Evolutionary conservation across 345 rosid species (phyloP).

Genomic region (Euphorbia tirucalli): DNA sequence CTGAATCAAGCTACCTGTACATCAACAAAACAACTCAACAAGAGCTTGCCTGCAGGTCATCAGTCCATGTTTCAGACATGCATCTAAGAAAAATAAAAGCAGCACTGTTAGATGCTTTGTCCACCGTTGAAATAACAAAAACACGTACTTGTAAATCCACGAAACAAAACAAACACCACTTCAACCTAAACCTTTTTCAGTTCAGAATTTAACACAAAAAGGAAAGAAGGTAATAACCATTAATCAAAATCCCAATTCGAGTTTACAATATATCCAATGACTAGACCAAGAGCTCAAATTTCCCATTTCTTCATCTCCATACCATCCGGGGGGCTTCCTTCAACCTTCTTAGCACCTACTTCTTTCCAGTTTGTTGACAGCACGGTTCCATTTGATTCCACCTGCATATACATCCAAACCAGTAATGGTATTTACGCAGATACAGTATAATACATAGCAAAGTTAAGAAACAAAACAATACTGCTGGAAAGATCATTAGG

Average conservation of each 20-base stretch:
- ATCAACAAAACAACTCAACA: not conserved
- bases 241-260: not conserved
- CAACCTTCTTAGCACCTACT: slow-evolving; percentile 75
- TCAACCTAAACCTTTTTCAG: not conserved
- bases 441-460: not conserved
- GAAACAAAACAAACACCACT: not conserved
- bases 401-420: slow-evolving; percentile 35
- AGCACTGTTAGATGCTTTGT: no score
- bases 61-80: not conserved
- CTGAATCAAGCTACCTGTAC: not conserved
- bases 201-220: not conserved
- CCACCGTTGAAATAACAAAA: not conserved
- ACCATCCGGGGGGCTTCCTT: slow-evolving; percentile 73
- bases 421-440: not conserved
- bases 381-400: slow-evolving; percentile 81
- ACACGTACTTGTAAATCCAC: not conserved
- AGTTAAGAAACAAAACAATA: not conserved
- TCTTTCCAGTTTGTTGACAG: slow-evolving; percentile 86
- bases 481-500: not conserved
- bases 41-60: not conserved
- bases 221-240: not conserved
- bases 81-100: not conserved
- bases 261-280: not conserved
- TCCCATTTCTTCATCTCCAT: slow-evolving; percentile 87
- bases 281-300: slow-evolving; percentile 18